Base-by-base conservation (phyloP, 441 rosid species). In the Eruca vesicaria region DNA sequence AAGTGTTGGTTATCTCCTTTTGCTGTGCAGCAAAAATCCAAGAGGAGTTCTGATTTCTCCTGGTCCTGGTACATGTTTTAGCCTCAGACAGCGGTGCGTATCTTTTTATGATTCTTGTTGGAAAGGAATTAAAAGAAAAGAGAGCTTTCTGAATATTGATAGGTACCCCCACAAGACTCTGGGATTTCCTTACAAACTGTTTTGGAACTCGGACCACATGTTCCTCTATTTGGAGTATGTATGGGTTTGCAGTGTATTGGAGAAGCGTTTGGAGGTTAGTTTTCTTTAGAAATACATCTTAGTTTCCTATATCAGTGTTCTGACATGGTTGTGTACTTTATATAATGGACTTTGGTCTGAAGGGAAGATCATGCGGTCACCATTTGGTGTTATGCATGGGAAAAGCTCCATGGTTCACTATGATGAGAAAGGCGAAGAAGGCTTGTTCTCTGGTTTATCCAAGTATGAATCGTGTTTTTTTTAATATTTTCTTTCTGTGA, bases 161-260 rank as follows among this genome's bases (percentile, higher is more conserved):
- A 89, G 99, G 99, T 3, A 20, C 88, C 4, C 4, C 98, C 97
- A 21, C 92, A 91, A 78, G 98, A 95, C 82, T 95, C 98, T 38
- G 98, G 98, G 65, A 93, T 95, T 78, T 93, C 99, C 2, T 76
- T 95, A 81, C 90, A 93, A 81, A 89, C 97, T 28, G 97, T 95
- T 82, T 73, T 93, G 82, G 94, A 93, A 70, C 91, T 93, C 36
- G 98, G 99, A 73, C 97, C 92, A 9, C 55, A 15, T 16, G 93
- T 90, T 41, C 98, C 99, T 67, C 80, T 93, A 21, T 90, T 95
- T 79, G 99, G 99, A 36, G 98, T 95, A 15, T 91, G 97, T 76
- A 91, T 89, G 98, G 98, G 97, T 26, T 81, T 93, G 86, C 98
- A 93, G 78, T 95, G 96, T 85, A 95, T 95, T 53, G 98, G 99